phyloP scores from a whole-genome alignment of 805 yeast species.

The Grigorovia jiainica region DNA sequence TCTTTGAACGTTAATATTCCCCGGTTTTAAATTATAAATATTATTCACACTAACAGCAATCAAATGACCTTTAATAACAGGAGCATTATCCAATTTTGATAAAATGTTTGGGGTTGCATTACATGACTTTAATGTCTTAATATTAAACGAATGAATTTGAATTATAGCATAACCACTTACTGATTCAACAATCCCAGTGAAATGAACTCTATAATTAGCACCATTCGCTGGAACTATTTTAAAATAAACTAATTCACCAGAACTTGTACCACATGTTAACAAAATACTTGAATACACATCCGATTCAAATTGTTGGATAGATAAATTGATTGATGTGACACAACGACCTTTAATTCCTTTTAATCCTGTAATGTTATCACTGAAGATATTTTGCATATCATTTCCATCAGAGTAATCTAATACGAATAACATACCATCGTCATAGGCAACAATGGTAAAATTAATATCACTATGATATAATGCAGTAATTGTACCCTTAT shows the following conservation, averaged over 20 bases:
- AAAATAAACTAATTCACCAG: slow-evolving; percentile 62
- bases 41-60: slow-evolving; percentile 50
- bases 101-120: slow-evolving; percentile 5
- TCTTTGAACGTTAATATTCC: neutral
- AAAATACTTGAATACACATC: slow-evolving; percentile 64
- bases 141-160: neutral
- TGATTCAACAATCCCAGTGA: slow-evolving; percentile 39
- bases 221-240: slow-evolving; percentile 43
- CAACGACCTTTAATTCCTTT: slow-evolving; percentile 18
- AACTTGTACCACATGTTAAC: slow-evolving; percentile 64
- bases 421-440: slow-evolving; percentile 59
- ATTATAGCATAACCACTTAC: slow-evolving; percentile 37
- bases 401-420: slow-evolving; percentile 69
- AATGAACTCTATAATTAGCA: neutral
- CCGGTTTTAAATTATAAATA: slow-evolving; percentile 32
- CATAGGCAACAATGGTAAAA: slow-evolving; percentile 72
- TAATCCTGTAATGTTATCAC: slow-evolving; percentile 25
- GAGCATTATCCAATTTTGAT: slow-evolving; percentile 38
- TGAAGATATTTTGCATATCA: slow-evolving; percentile 41
- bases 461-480: slow-evolving; percentile 66
- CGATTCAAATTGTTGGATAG: slow-evolving; percentile 56
- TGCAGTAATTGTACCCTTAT: slow-evolving; percentile 46
- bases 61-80: slow-evolving; percentile 48
- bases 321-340: slow-evolving; percentile 60
- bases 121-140: neutral